Base-by-base conservation (phyloP, 1,284 basidiomycete genomes). In the Omphalotus olearius region DNA sequence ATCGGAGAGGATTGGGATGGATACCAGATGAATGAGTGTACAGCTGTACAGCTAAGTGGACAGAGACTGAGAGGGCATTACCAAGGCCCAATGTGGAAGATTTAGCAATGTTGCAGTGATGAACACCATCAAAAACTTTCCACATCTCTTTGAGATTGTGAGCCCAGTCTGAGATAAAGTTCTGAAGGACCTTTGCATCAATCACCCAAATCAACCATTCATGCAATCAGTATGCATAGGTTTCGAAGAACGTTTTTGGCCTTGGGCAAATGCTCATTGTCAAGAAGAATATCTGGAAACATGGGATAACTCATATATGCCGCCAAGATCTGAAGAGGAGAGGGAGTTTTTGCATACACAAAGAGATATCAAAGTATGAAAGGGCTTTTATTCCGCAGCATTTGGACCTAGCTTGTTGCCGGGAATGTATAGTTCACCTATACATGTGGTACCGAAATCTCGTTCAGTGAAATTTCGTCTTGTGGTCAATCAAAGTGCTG, bases 161-260 rank as follows among this genome's bases (percentile, higher is more conserved):
- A 37, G 11, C 14, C 33, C 35, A 1, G 38, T 47, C 2, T 7
- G 2, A 7, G 14, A 13, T 3, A 33, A 47, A 6, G 16, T 33
- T 2, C 11, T 47, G 2, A 13, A 47, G 6, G 26, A 30, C 6
- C 33, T 47, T 3, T 16, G 25, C 4, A 26, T 6, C 2, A 4
- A 9, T 26, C 45, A 38, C 62, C 63, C 1, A 69, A 67, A 43
- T 61, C 35, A 4, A 38, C 55, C 0, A 5, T 66, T 69, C 17
- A 67, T 75, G 0, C 1, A 56, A 0, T 74, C 68, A 0, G 65
- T 73, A 0, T 47, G 55, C 1, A 11, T 7, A 0, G 66, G 66
- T 0, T 52, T 74, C 1, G 30, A 56, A 0, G 51, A 66, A 16
- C 71, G 71, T 0, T 73, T 73, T 55, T 74, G 70, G 71, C 71